Evolutionary conservation across 805 yeast species (phyloP).

Genomic region (Suhomyces tanzawaensis): DNA sequence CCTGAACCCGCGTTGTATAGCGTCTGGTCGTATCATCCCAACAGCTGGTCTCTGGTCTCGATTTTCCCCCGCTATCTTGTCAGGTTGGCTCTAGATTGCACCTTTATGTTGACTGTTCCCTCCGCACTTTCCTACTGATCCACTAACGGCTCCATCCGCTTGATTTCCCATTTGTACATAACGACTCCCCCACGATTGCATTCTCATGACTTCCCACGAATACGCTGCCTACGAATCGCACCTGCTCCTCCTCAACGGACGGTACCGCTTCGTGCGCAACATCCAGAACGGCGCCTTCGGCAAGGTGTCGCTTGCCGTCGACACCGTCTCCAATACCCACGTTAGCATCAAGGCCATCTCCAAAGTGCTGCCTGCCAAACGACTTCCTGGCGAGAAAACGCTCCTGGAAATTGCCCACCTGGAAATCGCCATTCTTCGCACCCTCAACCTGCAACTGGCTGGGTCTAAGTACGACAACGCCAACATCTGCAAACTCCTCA

Average conservation of each 20-base stretch:
- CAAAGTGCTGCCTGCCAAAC: constrained; percentile 41
- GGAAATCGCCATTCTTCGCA: constrained; percentile 45
- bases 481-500: constrained; percentile 57
- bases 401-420: constrained; percentile 45
- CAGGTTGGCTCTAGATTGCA: constrained; percentile 24
- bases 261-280: constrained; percentile 43
- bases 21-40: neutral
- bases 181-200: constrained; percentile 3
- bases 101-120: neutral
- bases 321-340: constrained; percentile 23
- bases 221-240: constrained; percentile 42
- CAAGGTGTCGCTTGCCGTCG: constrained; percentile 52
- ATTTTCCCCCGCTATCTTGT: neutral
- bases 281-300: constrained; percentile 64
- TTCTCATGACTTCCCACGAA: constrained; percentile 2
- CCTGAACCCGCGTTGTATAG: neutral
- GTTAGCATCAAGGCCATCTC: constrained; percentile 59
- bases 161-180: constrained; percentile 1
- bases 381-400: constrained; percentile 9
- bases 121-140: neutral
- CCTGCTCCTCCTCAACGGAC: constrained; percentile 27
- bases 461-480: constrained; percentile 24
- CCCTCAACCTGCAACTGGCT: constrained; percentile 17
- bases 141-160: neutral
- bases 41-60: neutral